phyloP scores from a whole-genome alignment of 2,329 filamentous ascomycete genomes.

The Penicillium sp. region DNA sequence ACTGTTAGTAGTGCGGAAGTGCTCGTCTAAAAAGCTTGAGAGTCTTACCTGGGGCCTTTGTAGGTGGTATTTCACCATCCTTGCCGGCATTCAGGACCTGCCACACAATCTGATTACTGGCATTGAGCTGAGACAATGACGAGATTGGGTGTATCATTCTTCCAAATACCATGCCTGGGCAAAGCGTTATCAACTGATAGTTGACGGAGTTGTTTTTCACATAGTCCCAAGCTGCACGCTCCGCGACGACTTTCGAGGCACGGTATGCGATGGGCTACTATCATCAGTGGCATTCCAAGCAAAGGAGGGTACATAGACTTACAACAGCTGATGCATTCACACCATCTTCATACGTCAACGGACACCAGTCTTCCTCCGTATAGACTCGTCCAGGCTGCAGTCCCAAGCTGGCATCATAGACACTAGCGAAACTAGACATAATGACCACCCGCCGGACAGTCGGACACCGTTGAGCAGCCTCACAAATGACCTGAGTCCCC shows the following conservation, averaged over 20 bases:
- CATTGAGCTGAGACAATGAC: constrained; percentile 25
- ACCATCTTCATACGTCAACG: constrained; percentile 25
- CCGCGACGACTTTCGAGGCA: constrained; percentile 26
- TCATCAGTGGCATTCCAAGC: background rate
- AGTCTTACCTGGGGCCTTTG: constrained; percentile 26
- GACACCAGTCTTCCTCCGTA: constrained; percentile 24
- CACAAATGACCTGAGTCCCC: constrained; percentile 27
- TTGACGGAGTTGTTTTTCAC: constrained; percentile 16
- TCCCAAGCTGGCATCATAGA: constrained; percentile 24
- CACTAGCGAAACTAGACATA: constrained; percentile 28
- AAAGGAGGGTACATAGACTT: background rate
- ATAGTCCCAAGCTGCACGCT: constrained; percentile 28
- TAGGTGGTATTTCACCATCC: constrained; percentile 22
- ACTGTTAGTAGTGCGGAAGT: background rate
- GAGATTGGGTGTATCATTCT: constrained; percentile 23
- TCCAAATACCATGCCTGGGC: constrained; percentile 32
- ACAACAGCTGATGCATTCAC: constrained; percentile 21
- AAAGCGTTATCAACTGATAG: constrained; percentile 19
- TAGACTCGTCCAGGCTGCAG: constrained; percentile 22
- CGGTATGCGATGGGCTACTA: constrained; percentile 24
- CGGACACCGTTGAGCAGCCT: constrained; percentile 19
- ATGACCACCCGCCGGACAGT: constrained; percentile 25
- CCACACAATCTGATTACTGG: constrained; percentile 32
- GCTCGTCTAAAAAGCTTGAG: too few species aligned
- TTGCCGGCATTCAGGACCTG: constrained; percentile 24